phyloP scores from a whole-genome alignment of 2,329 filamentous ascomycete species.

The Blastomyces emzantsi region DNA sequence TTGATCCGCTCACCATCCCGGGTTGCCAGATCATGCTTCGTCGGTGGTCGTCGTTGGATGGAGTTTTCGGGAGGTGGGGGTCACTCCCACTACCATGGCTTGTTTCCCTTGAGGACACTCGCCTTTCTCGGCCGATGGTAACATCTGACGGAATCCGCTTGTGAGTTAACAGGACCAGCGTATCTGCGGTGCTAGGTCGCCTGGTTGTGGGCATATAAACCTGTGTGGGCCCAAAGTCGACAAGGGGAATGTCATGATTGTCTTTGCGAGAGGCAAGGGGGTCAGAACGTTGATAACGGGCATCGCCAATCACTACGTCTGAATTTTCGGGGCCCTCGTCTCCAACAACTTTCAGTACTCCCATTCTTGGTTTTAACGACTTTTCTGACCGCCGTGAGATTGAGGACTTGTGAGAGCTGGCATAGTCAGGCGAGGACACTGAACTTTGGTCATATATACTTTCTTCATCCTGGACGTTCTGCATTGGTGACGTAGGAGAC shows the following conservation, averaged over 20 bases:
- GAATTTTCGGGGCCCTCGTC: slow-evolving; percentile 37
- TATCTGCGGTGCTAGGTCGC: slow-evolving; percentile 49
- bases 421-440: slow-evolving; percentile 64
- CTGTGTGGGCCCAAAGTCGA: slow-evolving; percentile 81
- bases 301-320: slow-evolving; percentile 41
- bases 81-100: slow-evolving; percentile 21
- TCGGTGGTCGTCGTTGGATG: slow-evolving; percentile 44
- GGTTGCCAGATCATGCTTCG: slow-evolving; percentile 75
- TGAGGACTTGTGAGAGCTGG: slow-evolving; percentile 56
- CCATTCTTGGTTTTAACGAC: slow-evolving; percentile 58
- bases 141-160: slow-evolving; percentile 27
- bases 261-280: slow-evolving; percentile 17
- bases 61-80: slow-evolving; percentile 28
- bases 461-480: slow-evolving; percentile 26
- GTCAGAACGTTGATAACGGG: slow-evolving; percentile 34
- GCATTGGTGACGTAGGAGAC: slow-evolving; percentile 10
- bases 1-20: slow-evolving; percentile 42
- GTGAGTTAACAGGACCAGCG: slow-evolving; percentile 34
- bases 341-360: slow-evolving; percentile 71
- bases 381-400: slow-evolving; percentile 34
- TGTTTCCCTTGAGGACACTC: slow-evolving; percentile 12
- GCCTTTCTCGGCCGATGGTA: slow-evolving; percentile 24
- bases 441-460: slow-evolving; percentile 53
- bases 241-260: slow-evolving; percentile 55
- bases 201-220: slow-evolving; percentile 52